A percentile compares a stretch with the other conserved stretches of the same genome.
phyloP scores from a whole-genome alignment of 257 asterid genomes.

The Solanum tarapatanum region DNA sequence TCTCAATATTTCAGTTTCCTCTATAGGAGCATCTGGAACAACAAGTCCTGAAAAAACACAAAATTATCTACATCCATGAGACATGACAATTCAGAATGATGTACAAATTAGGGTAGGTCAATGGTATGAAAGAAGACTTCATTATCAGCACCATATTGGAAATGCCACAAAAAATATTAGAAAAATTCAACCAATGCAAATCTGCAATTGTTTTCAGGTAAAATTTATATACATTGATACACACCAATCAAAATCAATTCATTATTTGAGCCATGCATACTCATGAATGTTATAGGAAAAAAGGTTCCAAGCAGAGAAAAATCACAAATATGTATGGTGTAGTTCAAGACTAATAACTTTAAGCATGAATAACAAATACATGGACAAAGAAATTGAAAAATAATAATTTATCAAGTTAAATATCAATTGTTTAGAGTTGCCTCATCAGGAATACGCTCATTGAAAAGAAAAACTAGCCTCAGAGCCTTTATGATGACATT shows the following conservation, averaged over 20 bases:
- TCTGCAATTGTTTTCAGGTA: neutral
- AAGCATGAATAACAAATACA: neutral
- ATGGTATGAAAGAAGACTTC: neutral
- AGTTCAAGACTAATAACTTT: neutral
- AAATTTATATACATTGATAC: neutral
- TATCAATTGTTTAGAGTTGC: neutral
- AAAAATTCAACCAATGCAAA: neutral
- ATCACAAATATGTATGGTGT: neutral
- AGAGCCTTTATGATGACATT: too few relatives aligned
- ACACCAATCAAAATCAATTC: neutral
- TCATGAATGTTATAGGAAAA: too few relatives aligned
- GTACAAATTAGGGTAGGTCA: neutral
- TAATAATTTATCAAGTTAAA: neutral
- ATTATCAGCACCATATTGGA: neutral
- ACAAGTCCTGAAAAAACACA: conserved; percentile 52
- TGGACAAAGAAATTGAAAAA: neutral
- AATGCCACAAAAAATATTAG: neutral
- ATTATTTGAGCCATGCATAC: too few relatives aligned
- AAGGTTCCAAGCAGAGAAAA: conserved; percentile 6
- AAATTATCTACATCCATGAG: neutral
- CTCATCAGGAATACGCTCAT: too few relatives aligned
- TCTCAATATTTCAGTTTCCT: conserved; percentile 72
- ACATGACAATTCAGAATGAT: neutral
- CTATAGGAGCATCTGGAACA: conserved; percentile 85
- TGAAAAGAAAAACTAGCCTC: too few relatives aligned